Evolutionary conservation across 768 basidiomycete species (phyloP).

Genomic region (Boletus pseudo-olivaceus): DNA sequence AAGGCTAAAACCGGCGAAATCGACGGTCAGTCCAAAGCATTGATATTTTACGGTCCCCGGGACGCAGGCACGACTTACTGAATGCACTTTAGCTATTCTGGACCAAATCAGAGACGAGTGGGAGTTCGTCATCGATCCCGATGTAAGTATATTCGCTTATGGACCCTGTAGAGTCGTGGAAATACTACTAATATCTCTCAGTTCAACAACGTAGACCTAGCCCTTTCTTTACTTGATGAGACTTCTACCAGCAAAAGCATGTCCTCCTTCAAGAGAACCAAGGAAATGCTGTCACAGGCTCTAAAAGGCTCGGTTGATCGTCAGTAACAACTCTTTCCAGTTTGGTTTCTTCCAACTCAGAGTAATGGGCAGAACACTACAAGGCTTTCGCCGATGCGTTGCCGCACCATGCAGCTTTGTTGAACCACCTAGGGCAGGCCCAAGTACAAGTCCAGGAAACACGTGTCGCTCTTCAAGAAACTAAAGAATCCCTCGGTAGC

Average conservation of each 20-base stretch:
- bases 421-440: slow-evolving; percentile 66
- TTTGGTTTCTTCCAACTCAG: slow-evolving; percentile 1
- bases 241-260: slow-evolving; percentile 71
- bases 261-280: slow-evolving; percentile 72
- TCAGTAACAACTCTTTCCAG: slow-evolving; percentile 36
- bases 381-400: slow-evolving; percentile 93
- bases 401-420: slow-evolving; percentile 80
- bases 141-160: slow-evolving; percentile 45
- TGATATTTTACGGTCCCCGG: neutral
- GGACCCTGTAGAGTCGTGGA: neutral
- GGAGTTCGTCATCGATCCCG: slow-evolving; percentile 81
- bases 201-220: slow-evolving; percentile 95
- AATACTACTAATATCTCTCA: slow-evolving; percentile 29
- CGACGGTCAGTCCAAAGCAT: slow-evolving; percentile 57
- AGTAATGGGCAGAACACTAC: slow-evolving; percentile 66
- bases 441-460: slow-evolving; percentile 74
- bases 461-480: slow-evolving; percentile 67
- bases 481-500: slow-evolving; percentile 73
- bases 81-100: slow-evolving; percentile 56
- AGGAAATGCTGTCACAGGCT: slow-evolving; percentile 71
- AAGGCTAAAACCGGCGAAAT: slow-evolving; percentile 74
- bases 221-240: slow-evolving; percentile 82
- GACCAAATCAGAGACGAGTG: slow-evolving; percentile 86
- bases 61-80: neutral
- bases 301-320: slow-evolving; percentile 88